These are phyloP conservation scores for Zymoseptoria brevis DNA, from an alignment of 2,329 filamentous ascomycete genomes.

Conservation along the genomic window DNA sequence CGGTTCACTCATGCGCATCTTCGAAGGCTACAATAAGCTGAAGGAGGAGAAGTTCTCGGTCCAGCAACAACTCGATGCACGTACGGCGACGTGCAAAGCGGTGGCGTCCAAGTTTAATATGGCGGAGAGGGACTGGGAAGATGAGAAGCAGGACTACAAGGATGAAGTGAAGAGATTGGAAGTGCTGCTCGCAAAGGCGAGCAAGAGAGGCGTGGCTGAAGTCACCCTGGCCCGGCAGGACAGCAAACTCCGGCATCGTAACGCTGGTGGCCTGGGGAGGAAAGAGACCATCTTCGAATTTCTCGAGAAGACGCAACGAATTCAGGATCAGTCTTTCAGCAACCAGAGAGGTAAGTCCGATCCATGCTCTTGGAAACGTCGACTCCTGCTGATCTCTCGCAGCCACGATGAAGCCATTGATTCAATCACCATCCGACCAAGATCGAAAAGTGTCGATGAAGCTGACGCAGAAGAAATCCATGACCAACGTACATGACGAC, in stretches of 20 bases:
- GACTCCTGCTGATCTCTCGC: slow-evolving; percentile 11
- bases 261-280: slow-evolving; percentile 10
- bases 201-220: slow-evolving; percentile 34
- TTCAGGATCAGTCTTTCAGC: slow-evolving; percentile 20
- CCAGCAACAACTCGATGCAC: slow-evolving; percentile 24
- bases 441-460: slow-evolving; percentile 35
- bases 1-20: slow-evolving; percentile 34
- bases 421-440: slow-evolving; percentile 31
- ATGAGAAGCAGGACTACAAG: slow-evolving; percentile 31
- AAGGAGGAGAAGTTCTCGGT: slow-evolving; percentile 30
- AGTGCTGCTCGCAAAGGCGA: slow-evolving; percentile 34
- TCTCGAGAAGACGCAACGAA: slow-evolving; percentile 21
- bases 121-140: slow-evolving; percentile 28
- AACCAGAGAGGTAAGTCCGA: slow-evolving; percentile 25
- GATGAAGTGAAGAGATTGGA: slow-evolving; percentile 39
- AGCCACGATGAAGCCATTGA: slow-evolving; percentile 23
- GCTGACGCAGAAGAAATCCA: slow-evolving; percentile 31
- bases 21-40: slow-evolving; percentile 35
- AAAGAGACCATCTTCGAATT: slow-evolving; percentile 30
- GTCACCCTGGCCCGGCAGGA: slow-evolving; percentile 36
- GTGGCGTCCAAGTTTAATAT: slow-evolving; percentile 20
- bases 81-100: slow-evolving; percentile 15
- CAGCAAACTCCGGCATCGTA: slow-evolving; percentile 29
- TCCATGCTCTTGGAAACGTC: not conserved
- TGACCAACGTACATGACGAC: slow-evolving; percentile 22